Conservation (phyloP, 2,329 filamentous ascomycete species). For the Atkinsonella texensis region DNA sequence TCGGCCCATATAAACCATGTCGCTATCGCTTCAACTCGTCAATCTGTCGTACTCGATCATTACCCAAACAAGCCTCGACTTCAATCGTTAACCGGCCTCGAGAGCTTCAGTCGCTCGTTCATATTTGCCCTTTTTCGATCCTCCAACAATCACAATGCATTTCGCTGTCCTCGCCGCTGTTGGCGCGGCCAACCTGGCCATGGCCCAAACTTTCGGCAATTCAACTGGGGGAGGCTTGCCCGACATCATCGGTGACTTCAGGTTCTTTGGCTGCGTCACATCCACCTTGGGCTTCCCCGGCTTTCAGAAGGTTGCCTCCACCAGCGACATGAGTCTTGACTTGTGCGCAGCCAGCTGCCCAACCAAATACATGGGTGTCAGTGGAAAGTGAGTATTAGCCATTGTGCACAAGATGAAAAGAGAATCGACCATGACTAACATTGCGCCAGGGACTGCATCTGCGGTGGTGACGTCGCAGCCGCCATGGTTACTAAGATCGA, state of each 20-base stretch:
- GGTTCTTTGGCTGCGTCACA: constrained; percentile 15
- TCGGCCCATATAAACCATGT: constrained; percentile 17
- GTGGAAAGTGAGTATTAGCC: constrained; percentile 12
- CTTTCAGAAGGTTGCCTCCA: constrained; percentile 11
- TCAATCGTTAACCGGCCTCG: constrained; percentile 16
- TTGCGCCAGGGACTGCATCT: constrained; percentile 18
- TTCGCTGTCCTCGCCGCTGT: constrained; percentile 18
- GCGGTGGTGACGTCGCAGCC: constrained; percentile 12
- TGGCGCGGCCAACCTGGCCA: constrained; percentile 18
- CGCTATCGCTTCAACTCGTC: constrained; percentile 9
- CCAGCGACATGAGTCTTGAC: constrained; percentile 13
- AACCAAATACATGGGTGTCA: constrained; percentile 15
- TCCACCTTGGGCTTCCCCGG: constrained; percentile 12
- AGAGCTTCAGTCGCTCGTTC: constrained; percentile 13
- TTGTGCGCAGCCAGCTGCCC: constrained; percentile 14
- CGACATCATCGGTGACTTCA: constrained; percentile 10
- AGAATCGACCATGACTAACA: neutral
- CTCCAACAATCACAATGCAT: constrained; percentile 18
- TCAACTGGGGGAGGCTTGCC: constrained; percentile 11
- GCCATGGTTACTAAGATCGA: constrained; percentile 4
- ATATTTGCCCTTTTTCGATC: constrained; percentile 12
- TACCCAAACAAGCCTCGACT: constrained; percentile 18
- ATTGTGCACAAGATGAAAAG: neutral
- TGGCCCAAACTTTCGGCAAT: constrained; percentile 12
- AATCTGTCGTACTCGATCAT: constrained; percentile 9